A percentile compares a stretch with the other conserved stretches of the same genome.
Evolutionary conservation across 2,329 filamentous ascomycete species (phyloP).

Genomic region (Paraphoma chrysanthemicola): DNA sequence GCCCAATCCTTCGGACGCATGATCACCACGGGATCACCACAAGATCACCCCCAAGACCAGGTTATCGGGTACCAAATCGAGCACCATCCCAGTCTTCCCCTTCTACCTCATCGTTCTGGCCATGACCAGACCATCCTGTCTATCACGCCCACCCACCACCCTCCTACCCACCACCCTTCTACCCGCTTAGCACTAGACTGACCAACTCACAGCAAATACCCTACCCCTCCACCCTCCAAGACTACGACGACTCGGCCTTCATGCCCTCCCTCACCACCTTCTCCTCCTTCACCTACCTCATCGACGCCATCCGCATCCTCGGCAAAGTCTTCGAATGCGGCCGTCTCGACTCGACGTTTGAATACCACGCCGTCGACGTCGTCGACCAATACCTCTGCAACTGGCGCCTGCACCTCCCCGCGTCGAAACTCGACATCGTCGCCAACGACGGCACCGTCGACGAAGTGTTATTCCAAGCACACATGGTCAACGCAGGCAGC

Average conservation of each 20-base stretch:
- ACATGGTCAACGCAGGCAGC: constrained; percentile 69
- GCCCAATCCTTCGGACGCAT: neutral
- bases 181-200: constrained; percentile 4
- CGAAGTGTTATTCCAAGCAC: constrained; percentile 90
- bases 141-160: neutral
- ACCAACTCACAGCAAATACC: constrained; percentile 40
- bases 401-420: constrained; percentile 81
- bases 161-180: neutral
- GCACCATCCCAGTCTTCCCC: neutral
- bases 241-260: constrained; percentile 81
- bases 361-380: constrained; percentile 57
- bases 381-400: constrained; percentile 71
- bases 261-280: constrained; percentile 73
- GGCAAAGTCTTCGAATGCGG: constrained; percentile 72
- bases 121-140: neutral
- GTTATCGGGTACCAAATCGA: neutral
- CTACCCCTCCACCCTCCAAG: constrained; percentile 63
- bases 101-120: neutral
- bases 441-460: constrained; percentile 73
- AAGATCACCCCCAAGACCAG: neutral
- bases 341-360: constrained; percentile 42
- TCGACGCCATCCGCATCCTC: constrained; percentile 80
- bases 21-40: neutral
- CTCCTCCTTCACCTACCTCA: constrained; percentile 84
- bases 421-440: constrained; percentile 72